A percentile compares a stretch with the other conserved stretches of the same genome.
These are phyloP conservation scores for Glonium stellatum DNA, from an alignment of 495 filamentous ascomycete species.

Conservation along the genomic window DNA sequence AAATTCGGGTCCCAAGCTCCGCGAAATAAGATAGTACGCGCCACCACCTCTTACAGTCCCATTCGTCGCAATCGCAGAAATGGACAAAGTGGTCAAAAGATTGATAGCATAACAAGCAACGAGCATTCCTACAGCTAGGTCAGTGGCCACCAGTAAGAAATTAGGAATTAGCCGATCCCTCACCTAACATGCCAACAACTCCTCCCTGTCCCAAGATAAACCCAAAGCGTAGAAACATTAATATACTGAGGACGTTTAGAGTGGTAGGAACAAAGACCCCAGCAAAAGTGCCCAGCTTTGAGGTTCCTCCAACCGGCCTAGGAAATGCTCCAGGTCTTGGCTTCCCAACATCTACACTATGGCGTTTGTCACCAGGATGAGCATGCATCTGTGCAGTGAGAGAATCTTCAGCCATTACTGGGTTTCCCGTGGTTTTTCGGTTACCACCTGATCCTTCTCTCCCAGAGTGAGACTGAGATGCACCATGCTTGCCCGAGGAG, in stretches of 20 bases:
- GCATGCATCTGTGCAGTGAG: constrained; percentile 27
- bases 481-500: background rate
- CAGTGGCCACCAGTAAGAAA: background rate
- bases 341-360: constrained; percentile 31
- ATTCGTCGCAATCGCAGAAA: constrained; percentile 85
- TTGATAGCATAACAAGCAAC: constrained; percentile 68
- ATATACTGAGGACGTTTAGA: constrained; percentile 83
- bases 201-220: constrained; percentile 74
- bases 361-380: constrained; percentile 24
- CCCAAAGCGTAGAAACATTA: constrained; percentile 84
- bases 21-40: constrained; percentile 83
- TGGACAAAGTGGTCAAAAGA: constrained; percentile 74
- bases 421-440: background rate
- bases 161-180: constrained; percentile 7
- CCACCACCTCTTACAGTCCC: constrained; percentile 83
- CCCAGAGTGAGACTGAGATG: background rate
- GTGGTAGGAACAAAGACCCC: constrained; percentile 83
- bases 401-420: constrained; percentile 17
- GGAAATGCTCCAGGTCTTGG: constrained; percentile 38
- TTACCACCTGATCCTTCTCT: constrained; percentile 7
- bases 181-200: constrained; percentile 73
- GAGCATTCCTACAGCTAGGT: constrained; percentile 52
- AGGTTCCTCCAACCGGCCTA: constrained; percentile 44
- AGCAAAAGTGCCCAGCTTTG: constrained; percentile 66
- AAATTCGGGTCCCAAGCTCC: constrained; percentile 81